Conservation (phyloP, 495 filamentous ascomycete genomes). For the Aspergillus taichungensis region DNA sequence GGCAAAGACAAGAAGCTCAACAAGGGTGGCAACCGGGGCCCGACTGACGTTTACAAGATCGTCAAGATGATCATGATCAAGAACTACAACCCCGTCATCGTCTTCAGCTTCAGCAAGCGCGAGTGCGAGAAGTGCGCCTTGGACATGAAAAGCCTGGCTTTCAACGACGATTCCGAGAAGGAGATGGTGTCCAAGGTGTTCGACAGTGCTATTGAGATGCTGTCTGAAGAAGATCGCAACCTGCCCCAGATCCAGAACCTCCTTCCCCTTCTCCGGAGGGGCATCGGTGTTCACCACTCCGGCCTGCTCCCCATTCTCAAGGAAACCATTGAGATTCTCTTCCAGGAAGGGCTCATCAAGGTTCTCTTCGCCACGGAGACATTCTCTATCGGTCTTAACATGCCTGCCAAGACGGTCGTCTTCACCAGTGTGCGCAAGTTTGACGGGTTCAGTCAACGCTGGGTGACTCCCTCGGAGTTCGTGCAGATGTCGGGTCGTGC, state of each 20-base stretch:
- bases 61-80: constrained; percentile 97
- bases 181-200: constrained; percentile 93
- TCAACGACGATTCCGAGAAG: constrained; percentile 96
- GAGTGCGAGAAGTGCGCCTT: constrained; percentile 85
- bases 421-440: constrained; percentile 95
- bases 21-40: constrained; percentile 69
- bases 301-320: constrained; percentile 93
- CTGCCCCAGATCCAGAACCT: constrained; percentile 89
- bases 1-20: constrained; percentile 87
- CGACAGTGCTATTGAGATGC: constrained; percentile 73
- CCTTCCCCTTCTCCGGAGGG: constrained; percentile 77
- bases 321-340: constrained; percentile 97
- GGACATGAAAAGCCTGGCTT: constrained; percentile 75
- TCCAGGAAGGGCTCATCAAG: constrained; percentile 97
- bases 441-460: constrained; percentile 72
- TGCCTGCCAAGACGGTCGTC: constrained; percentile 98
- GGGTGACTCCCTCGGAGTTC: constrained; percentile 92
- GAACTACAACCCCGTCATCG: constrained; percentile 93
- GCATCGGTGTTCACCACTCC: constrained; percentile 95
- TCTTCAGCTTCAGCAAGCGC: constrained; percentile 98
- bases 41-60: constrained; percentile 89
- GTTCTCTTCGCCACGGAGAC: constrained; percentile 97
- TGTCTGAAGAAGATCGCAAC: constrained; percentile 82
- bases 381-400: constrained; percentile 97
- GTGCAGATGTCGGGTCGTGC: constrained; percentile 98